phyloP scores from a whole-genome alignment of 2,329 filamentous ascomycete species.

The Fusarium lateritium region DNA sequence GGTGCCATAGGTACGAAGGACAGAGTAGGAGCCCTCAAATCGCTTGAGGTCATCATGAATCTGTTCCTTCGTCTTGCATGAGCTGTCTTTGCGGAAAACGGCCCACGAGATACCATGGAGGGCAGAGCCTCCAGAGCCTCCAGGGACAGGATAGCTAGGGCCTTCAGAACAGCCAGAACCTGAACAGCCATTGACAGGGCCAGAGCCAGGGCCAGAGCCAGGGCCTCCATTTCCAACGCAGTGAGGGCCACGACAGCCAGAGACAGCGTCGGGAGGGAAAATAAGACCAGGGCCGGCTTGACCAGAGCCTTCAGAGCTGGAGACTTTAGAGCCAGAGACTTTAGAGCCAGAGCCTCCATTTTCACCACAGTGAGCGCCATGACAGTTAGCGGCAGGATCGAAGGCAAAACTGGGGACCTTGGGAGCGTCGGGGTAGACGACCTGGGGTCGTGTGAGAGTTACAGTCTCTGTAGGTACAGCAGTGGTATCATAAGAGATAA shows the following conservation, averaged over 20 bases:
- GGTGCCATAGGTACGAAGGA: constrained; percentile 83
- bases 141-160: not conserved
- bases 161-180: too few species aligned
- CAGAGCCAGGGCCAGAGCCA: not conserved
- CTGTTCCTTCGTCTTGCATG: constrained; percentile 77
- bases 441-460: constrained; percentile 7
- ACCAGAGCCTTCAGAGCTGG: not conserved
- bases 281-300: too few species aligned
- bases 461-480: constrained; percentile 8
- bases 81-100: constrained; percentile 65
- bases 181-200: too few species aligned
- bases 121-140: constrained; percentile 6
- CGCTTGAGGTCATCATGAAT: constrained; percentile 75
- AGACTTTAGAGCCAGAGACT: too few species aligned
- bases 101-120: constrained; percentile 64
- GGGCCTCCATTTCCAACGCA: too few species aligned
- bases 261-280: too few species aligned
- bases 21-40: constrained; percentile 67
- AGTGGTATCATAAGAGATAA: constrained; percentile 25
- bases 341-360: too few species aligned
- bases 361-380: too few species aligned
- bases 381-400: too few species aligned
- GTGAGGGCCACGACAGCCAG: too few species aligned
- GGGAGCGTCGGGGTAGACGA: constrained; percentile 1
- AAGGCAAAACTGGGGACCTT: too few species aligned